A percentile compares a stretch with the other conserved stretches of the same genome.
These are phyloP conservation scores for Clonostachys byssicola DNA, from an alignment of 2,329 filamentous ascomycete genomes.

Conservation along the genomic window DNA sequence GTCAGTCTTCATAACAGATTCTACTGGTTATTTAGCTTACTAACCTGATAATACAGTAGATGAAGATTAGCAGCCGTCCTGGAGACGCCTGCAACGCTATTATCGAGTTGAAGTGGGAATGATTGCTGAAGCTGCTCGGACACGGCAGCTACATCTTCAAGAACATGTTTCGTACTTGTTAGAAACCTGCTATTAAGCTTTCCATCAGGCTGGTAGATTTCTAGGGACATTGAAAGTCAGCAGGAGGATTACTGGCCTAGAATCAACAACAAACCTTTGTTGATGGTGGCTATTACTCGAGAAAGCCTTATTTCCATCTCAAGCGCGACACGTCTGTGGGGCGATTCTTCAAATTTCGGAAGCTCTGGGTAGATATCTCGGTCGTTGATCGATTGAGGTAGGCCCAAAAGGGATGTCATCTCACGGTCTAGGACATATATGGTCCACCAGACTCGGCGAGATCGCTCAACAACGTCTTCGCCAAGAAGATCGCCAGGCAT, in stretches of 20 bases:
- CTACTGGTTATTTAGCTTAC: background rate
- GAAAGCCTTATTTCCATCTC: constrained; percentile 24
- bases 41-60: constrained; percentile 22
- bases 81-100: constrained; percentile 22
- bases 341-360: constrained; percentile 17
- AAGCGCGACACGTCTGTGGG: constrained; percentile 16
- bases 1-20: background rate
- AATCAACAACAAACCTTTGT: background rate
- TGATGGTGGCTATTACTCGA: constrained; percentile 18
- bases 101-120: constrained; percentile 19
- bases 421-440: constrained; percentile 47
- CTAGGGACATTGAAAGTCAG: background rate
- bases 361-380: constrained; percentile 42
- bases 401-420: constrained; percentile 48
- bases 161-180: background rate
- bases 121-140: constrained; percentile 20
- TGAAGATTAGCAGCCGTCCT: constrained; percentile 22
- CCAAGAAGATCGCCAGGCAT: constrained; percentile 38
- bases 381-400: constrained; percentile 42
- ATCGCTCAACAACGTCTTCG: constrained; percentile 33
- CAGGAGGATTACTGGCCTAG: background rate
- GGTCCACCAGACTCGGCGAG: constrained; percentile 49
- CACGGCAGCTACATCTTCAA: constrained; percentile 8
- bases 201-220: background rate
- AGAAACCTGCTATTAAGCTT: background rate